Evolutionary conservation across 371 early-diverging fungal genomes (phyloP).

Genomic region (Circinella minor): DNA sequence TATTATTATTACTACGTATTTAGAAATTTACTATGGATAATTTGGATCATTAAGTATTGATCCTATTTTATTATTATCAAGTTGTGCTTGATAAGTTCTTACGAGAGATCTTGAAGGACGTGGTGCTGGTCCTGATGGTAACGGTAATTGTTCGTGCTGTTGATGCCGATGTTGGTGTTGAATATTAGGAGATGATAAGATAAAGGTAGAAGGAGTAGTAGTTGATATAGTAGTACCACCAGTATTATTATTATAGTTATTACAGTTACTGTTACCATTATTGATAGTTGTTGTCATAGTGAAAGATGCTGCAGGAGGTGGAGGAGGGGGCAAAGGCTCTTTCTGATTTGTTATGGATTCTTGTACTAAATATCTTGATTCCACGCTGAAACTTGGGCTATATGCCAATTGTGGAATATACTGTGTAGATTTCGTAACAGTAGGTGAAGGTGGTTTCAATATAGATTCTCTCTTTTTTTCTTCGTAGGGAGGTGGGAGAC

Average conservation of each 20-base stretch:
- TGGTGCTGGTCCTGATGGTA: not conserved
- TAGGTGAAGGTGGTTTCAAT: constrained; percentile 13
- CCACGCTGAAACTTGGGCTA: constrained; percentile 13
- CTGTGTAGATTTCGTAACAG: not conserved
- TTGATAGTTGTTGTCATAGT: not conserved
- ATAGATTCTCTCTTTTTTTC: not conserved
- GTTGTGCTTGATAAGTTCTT: constrained; percentile 18
- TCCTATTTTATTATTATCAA: constrained; percentile 2
- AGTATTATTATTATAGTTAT: too few relatives aligned
- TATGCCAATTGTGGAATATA: constrained; percentile 13
- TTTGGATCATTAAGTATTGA: not conserved
- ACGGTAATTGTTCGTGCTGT: not conserved
- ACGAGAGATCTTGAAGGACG: constrained; percentile 11
- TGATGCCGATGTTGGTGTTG: not conserved
- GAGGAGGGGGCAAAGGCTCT: not conserved
- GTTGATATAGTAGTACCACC: too few relatives aligned
- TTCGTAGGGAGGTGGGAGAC: constrained; percentile 13
- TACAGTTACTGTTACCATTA: too few relatives aligned
- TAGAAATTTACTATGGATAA: not conserved
- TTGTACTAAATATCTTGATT: not conserved
- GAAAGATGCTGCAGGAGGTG: not conserved
- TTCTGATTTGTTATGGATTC: not conserved
- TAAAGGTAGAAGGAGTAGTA: not conserved
- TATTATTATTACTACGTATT: too few relatives aligned
- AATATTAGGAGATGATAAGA: not conserved